A percentile compares a stretch with the other conserved stretches of the same genome.
Evolutionary conservation across 2,329 filamentous ascomycete species (phyloP).

Genomic region (Malbranchea zuffiana): DNA sequence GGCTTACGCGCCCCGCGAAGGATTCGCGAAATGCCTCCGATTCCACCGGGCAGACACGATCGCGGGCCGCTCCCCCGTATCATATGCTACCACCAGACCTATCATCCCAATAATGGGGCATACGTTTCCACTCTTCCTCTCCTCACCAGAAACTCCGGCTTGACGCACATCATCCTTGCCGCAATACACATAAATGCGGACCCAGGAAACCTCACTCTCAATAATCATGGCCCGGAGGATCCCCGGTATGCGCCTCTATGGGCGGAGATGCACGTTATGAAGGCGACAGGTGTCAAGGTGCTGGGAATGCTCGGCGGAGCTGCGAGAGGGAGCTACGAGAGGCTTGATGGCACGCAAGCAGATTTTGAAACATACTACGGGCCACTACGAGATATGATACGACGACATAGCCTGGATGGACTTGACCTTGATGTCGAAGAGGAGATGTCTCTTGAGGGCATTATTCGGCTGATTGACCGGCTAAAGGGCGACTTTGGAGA

Average conservation of each 20-base stretch:
- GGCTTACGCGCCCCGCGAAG: too few species aligned
- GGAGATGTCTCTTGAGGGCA: slow-evolving; percentile 53
- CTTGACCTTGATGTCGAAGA: slow-evolving; percentile 76
- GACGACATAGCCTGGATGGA: slow-evolving; percentile 52
- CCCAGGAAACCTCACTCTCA: slow-evolving; percentile 60
- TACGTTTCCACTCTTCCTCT: slow-evolving; percentile 54
- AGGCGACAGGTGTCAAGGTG: slow-evolving; percentile 64
- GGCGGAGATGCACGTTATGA: slow-evolving; percentile 62
- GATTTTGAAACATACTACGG: slow-evolving; percentile 64
- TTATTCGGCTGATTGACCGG: slow-evolving; percentile 56
- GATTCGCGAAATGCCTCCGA: slow-evolving; percentile 28
- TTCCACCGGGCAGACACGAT: slow-evolving; percentile 17
- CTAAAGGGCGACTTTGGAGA: slow-evolving; percentile 43
- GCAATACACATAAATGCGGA: slow-evolving; percentile 71
- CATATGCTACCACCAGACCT: slow-evolving; percentile 53
- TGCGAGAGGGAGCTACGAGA: slow-evolving; percentile 59
- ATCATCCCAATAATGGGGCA: slow-evolving; percentile 41
- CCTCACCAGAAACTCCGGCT: slow-evolving; percentile 46
- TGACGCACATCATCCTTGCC: slow-evolving; percentile 76
- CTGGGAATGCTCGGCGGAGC: slow-evolving; percentile 83
- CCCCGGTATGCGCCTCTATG: slow-evolving; percentile 61
- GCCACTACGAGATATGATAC: slow-evolving; percentile 56
- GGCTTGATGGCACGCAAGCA: slow-evolving; percentile 46
- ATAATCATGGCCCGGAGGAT: slow-evolving; percentile 63
- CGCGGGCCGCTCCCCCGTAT: slow-evolving; percentile 26